Percentiles rank a stretch among this genome's conserved stretches.
phyloP scores from a whole-genome alignment of 257 asterid species.

The Penstemon eatonii region DNA sequence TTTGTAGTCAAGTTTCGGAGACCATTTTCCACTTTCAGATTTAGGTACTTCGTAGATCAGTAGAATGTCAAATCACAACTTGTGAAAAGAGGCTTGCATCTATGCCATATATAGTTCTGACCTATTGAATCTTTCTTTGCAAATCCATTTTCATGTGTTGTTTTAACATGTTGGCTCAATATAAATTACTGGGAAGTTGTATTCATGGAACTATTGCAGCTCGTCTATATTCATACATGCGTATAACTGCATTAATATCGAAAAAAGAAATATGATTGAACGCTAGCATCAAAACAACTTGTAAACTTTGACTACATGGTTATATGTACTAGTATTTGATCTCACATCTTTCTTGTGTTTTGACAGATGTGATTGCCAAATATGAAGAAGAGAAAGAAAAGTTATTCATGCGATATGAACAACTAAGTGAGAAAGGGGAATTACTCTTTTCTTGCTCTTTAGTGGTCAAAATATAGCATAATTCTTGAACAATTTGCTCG shows the following conservation, averaged over 20 bases:
- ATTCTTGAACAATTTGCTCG: slow-evolving; percentile 1
- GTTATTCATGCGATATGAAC: slow-evolving; percentile 68
- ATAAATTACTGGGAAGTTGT: background rate
- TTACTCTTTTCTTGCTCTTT: slow-evolving; percentile 6
- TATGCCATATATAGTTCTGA: background rate
- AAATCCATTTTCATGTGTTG: slow-evolving; percentile 2
- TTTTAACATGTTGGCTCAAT: background rate
- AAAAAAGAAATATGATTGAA: background rate
- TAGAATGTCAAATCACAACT: background rate
- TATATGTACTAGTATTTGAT: slow-evolving; percentile 22
- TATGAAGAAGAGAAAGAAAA: slow-evolving; percentile 84
- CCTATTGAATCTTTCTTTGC: background rate
- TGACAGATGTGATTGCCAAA: slow-evolving; percentile 69
- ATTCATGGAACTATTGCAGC: background rate
- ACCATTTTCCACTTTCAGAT: background rate
- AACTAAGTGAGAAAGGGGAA: slow-evolving; percentile 60
- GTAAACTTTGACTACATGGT: background rate
- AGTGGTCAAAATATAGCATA: slow-evolving; percentile 15
- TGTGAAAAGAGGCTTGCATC: background rate
- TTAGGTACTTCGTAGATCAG: slow-evolving; percentile 9
- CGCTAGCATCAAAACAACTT: background rate
- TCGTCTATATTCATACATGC: slow-evolving; percentile 4
- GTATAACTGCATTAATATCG: background rate
- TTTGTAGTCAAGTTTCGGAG: background rate
- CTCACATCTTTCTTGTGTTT: slow-evolving; percentile 25